Percentiles rank a stretch among this genome's conserved stretches.
Evolutionary conservation across 805 yeast species (phyloP).

Genomic region (Wickerhamomyces subpelliculosus): DNA sequence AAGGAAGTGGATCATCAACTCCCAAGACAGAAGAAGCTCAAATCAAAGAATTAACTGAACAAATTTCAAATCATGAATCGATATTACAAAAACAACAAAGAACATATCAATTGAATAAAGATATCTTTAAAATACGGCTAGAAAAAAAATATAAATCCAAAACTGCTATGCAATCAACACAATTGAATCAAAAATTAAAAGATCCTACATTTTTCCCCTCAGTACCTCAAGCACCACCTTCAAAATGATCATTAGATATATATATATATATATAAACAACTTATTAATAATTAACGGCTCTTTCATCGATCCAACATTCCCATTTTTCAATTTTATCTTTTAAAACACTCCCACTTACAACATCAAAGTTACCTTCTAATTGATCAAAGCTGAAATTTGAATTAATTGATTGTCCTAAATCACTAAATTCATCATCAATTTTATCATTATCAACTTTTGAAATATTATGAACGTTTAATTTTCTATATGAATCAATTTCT

Average conservation of each 20-base stretch:
- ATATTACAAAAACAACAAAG: constrained; percentile 27
- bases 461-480: constrained; percentile 35
- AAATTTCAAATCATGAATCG: constrained; percentile 5
- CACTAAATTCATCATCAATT: constrained; percentile 34
- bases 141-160: constrained; percentile 17
- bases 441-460: constrained; percentile 23
- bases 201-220: constrained; percentile 31
- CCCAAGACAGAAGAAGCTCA: constrained; percentile 17
- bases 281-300: constrained; percentile 46
- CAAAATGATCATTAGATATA: background rate
- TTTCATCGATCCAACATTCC: constrained; percentile 76
- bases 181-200: constrained; percentile 23
- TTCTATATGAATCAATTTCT: constrained; percentile 54
- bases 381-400: constrained; percentile 55
- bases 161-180: constrained; percentile 1
- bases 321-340: constrained; percentile 50
- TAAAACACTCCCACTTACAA: constrained; percentile 66
- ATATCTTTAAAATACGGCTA: constrained; percentile 33
- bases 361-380: constrained; percentile 67
- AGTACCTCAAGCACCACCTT: constrained; percentile 13
- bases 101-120: constrained; percentile 29
- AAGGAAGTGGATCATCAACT: constrained; percentile 11
- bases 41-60: constrained; percentile 6
- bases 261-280: background rate
- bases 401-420: constrained; percentile 33